Evolutionary conservation across 306 rosid species (phyloP).

Genomic region (Vigna mungo): DNA sequence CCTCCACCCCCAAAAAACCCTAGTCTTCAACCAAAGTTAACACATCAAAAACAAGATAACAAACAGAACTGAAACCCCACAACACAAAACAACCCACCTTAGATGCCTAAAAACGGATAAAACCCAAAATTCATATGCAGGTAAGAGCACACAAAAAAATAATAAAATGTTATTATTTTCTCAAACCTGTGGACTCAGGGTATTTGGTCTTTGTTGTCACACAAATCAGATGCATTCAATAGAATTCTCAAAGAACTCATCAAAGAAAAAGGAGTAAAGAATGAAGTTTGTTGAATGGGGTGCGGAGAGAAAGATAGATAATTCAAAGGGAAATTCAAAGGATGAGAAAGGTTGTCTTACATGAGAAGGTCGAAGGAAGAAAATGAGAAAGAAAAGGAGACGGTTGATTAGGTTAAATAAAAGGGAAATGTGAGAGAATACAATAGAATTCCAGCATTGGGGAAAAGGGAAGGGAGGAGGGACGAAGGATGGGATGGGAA

Average conservation of each 20-base stretch:
- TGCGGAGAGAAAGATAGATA: slow-evolving; percentile 13
- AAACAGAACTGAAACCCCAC: slow-evolving; percentile 39
- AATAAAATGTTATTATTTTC: slow-evolving; percentile 21
- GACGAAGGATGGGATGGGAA: slow-evolving; percentile 37
- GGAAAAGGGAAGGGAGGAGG: not conserved
- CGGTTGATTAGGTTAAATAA: slow-evolving; percentile 29
- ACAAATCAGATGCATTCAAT: slow-evolving; percentile 51
- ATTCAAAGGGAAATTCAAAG: slow-evolving; percentile 56
- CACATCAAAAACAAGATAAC: slow-evolving; percentile 39
- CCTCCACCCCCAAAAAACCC: slow-evolving; percentile 65
- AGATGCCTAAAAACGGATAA: slow-evolving; percentile 41
- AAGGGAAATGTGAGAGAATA: slow-evolving; percentile 21
- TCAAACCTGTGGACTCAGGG: slow-evolving; percentile 55
- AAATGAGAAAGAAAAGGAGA: slow-evolving; percentile 36
- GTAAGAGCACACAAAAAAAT: slow-evolving; percentile 33
- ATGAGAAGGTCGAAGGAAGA: slow-evolving; percentile 38
- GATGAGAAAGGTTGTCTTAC: slow-evolving; percentile 63
- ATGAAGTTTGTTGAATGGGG: slow-evolving; percentile 47
- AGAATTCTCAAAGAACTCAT: slow-evolving; percentile 41
- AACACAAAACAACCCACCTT: slow-evolving; percentile 46
- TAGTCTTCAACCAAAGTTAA: slow-evolving; percentile 55
- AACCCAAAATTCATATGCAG: slow-evolving; percentile 45
- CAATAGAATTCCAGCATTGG: slow-evolving; percentile 66
- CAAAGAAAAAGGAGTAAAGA: slow-evolving; percentile 46
- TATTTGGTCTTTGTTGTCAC: slow-evolving; percentile 41